Base-by-base conservation (phyloP, 2,329 filamentous ascomycete species). In the Magnaporthiopsis incrustans region DNA sequence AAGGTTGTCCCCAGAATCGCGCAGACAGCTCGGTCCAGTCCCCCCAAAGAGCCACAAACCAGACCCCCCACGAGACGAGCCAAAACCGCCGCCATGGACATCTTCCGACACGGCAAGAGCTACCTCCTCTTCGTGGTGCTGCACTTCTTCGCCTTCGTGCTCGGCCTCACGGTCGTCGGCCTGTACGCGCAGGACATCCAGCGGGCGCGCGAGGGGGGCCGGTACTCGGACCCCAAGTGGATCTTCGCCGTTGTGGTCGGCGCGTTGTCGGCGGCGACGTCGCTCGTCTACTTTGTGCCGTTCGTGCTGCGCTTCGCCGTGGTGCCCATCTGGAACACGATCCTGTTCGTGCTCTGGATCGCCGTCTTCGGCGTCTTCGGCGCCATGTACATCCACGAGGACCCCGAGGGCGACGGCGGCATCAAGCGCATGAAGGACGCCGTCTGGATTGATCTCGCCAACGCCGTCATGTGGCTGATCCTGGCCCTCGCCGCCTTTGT, bases 281-380 rank as follows among this genome's bases (percentile, higher is more conserved):
- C 85, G 8, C 65, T 89, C 10, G 71, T 91, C 59, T 92, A 90
- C 76, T 78, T 87, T 63, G 72, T 91, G 11, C 85, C 89, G 6
- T 82, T 86, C 68, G 75, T 89, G 64, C 71, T 84, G 59, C 80
- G 81, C 66, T 76, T 82, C 67, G 78, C 79, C 27, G 67, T 79
- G 59, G 76, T 85, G 63, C 89, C 90, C 71, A 76, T 80, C 62
- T 92, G 90, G 87, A 89, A 92, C 74, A 77, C 81, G 53, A 73
- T 94, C 18, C 76, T 96, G 25, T 90, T 89, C 69, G 79, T 95
- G 67, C 82, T 96, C 35, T 96, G 91, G 88, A 85, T 92, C 66
- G 85, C 87, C 2, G 81, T 95, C 7, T 96, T 96, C 73, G 92
- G 91, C 25, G 78, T 95, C 66, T 97, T 97, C 73, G 92, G 88